phyloP scores from a whole-genome alignment of 2,329 filamentous ascomycete genomes.

The Pseudocercospora fijiensis region DNA sequence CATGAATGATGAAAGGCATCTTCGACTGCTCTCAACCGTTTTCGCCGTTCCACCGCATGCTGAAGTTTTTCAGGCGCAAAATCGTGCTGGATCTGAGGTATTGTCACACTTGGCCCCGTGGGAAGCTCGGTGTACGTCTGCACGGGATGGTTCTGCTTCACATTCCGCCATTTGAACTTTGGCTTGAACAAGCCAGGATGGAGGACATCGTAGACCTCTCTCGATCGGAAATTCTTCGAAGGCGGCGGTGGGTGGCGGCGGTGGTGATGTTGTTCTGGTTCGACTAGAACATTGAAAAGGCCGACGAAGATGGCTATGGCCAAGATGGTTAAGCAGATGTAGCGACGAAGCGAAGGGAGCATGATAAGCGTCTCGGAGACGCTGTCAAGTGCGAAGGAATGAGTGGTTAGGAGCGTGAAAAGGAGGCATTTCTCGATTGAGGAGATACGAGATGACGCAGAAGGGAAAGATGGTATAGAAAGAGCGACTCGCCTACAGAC shows the following conservation, averaged over 20 bases:
- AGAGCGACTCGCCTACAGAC: slow-evolving; percentile 6
- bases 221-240: not conserved
- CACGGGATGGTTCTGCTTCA: slow-evolving; percentile 58
- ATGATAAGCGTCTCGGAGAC: slow-evolving; percentile 22
- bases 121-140: slow-evolving; percentile 72
- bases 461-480: slow-evolving; percentile 10
- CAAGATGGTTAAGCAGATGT: slow-evolving; percentile 27
- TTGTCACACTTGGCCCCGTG: slow-evolving; percentile 63
- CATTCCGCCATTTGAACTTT: slow-evolving; percentile 36
- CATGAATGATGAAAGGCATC: slow-evolving; percentile 75
- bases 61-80: slow-evolving; percentile 65
- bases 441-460: not conserved
- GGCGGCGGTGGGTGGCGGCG: slow-evolving; percentile 14
- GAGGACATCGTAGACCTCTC: slow-evolving; percentile 25
- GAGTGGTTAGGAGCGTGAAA: not conserved
- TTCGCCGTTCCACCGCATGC: slow-evolving; percentile 61
- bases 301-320: slow-evolving; percentile 27
- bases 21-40: slow-evolving; percentile 66
- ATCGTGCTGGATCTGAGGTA: slow-evolving; percentile 73
- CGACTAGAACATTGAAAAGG: slow-evolving; percentile 15
- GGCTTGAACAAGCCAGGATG: slow-evolving; percentile 30
- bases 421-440: not conserved
- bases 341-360: slow-evolving; percentile 33
- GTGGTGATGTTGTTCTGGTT: slow-evolving; percentile 1
- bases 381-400: slow-evolving; percentile 1